Evolutionary conservation across 116 monocot species (phyloP).

Genomic region (Papilionanthe hybrid): DNA sequence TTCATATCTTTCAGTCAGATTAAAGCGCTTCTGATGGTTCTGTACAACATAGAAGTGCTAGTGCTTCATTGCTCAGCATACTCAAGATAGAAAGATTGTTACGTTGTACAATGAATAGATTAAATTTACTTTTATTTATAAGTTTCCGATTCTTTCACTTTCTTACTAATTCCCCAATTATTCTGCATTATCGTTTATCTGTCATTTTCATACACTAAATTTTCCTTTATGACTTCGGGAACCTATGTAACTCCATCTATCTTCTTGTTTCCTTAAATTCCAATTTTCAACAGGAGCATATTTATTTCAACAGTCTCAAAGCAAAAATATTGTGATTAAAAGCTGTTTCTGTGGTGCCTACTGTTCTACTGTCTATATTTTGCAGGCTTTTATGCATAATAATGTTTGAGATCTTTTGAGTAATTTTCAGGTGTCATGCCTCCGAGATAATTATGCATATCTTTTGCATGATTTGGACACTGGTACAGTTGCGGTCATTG

Average conservation of each 20-base stretch:
- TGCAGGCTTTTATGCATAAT: not conserved
- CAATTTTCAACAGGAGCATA: not conserved
- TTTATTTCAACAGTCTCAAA: not conserved
- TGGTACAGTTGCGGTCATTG: slow-evolving; percentile 90
- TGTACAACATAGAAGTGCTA: not conserved
- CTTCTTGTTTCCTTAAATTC: not conserved
- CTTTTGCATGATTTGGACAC: slow-evolving; percentile 80
- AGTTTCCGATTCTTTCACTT: not conserved
- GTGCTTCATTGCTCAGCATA: not conserved
- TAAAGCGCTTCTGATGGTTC: not conserved
- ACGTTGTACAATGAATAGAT: not conserved
- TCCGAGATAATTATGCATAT: slow-evolving; percentile 94
- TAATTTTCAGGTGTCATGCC: slow-evolving; percentile 73
- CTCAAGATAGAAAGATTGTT: not conserved
- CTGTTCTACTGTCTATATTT: not conserved
- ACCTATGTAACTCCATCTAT: not conserved
- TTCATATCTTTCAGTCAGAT: not conserved
- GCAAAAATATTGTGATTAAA: not conserved
- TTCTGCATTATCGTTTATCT: not conserved
- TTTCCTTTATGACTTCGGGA: not conserved
- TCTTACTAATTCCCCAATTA: not conserved
- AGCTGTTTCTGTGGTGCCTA: not conserved
- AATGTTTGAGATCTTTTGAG: not conserved
- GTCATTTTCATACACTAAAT: not conserved
- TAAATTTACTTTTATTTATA: not conserved